Evolutionary conservation across 2,329 filamentous ascomycete genomes (phyloP), one percentile per base, ranked within the genome.

Genomic region (Sporothrix mexicana): DNA sequence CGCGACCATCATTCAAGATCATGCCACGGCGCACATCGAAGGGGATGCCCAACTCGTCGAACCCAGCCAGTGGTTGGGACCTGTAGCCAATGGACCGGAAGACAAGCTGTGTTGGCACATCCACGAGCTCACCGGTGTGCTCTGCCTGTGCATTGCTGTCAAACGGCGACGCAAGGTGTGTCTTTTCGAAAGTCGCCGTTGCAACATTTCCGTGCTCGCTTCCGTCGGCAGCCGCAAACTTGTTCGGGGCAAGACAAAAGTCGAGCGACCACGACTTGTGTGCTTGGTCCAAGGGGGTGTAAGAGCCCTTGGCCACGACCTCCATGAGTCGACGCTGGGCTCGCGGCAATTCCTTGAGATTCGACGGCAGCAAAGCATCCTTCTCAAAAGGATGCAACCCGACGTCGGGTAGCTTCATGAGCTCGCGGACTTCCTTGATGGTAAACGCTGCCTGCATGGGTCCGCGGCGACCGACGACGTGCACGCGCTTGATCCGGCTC

Each of bases 51-150:
- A 95, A 83, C 4, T 92, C 88, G 0, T 85, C 81, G 75, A 98
- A 91, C 0, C 94, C 95, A 0, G 90, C 87, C 0, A 99, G 83
- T 0, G 93, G 85, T 45, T 91, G 87, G 0, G 94, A 95, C 77
- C 93, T 94, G 83, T 99, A 99, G 7, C 96, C 96, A 59, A 99
- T 95, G n/a, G 94, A 97, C 20, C 94, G 90, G 82, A 99, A 98
- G 17, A 93, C 94, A 3, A 95, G 79, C 6, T 90, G 87, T 0
- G 94, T 90, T 0, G 88, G 85, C 5, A 97, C 77, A 3, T 85
- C 80, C 2, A 86, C 73, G 1, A 82, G 83, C 74, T 88, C 82
- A 0, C 84, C 86, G 4, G 86, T 89, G 13, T 83, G 79, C 3
- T 82, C 79, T 15, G 86, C 84, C 70, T 84, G 82, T 9, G 88